These are phyloP conservation scores for Scutellaria barbata DNA, from an alignment of 257 asterid species.

Conservation along the genomic window DNA sequence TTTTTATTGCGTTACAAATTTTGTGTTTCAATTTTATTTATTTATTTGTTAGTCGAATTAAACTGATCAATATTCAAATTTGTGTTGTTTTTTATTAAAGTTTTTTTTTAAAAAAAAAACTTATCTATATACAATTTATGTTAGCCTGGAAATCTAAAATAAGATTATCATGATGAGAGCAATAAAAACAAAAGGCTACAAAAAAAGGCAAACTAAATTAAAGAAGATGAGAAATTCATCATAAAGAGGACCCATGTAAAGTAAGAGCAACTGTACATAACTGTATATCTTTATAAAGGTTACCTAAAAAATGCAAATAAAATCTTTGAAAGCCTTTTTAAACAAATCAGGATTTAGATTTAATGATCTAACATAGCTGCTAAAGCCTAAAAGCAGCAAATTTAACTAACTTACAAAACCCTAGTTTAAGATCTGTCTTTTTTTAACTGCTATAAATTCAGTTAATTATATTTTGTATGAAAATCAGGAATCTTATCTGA, in stretches of 20 bases:
- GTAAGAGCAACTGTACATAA: slow-evolving; percentile 5
- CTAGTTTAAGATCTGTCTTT: not conserved
- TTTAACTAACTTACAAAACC: slow-evolving; percentile 7
- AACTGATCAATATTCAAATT: no score
- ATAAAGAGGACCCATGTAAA: slow-evolving; percentile 32
- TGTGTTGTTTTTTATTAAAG: no score
- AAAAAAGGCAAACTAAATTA: not conserved
- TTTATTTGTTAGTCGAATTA: no score
- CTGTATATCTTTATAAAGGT: slow-evolving; percentile 23
- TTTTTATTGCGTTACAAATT: no score
- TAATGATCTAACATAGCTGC: not conserved
- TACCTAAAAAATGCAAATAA: slow-evolving; percentile 7
- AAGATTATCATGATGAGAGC: not conserved
- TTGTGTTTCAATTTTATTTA: no score
- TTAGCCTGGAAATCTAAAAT: no score
- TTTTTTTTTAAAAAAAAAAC: no score
- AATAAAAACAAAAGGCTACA: not conserved
- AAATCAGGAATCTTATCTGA: not conserved
- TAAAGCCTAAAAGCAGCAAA: slow-evolving; percentile 29
- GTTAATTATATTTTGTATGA: not conserved
- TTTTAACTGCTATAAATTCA: slow-evolving; percentile 16
- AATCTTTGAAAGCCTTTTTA: slow-evolving; percentile 6
- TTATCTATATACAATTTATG: no score
- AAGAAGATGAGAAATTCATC: slow-evolving; percentile 20
- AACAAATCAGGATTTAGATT: not conserved